These are phyloP conservation scores for Candida albicans DNA, from an alignment of 1,139 yeast species.

Conservation along the genomic window DNA sequence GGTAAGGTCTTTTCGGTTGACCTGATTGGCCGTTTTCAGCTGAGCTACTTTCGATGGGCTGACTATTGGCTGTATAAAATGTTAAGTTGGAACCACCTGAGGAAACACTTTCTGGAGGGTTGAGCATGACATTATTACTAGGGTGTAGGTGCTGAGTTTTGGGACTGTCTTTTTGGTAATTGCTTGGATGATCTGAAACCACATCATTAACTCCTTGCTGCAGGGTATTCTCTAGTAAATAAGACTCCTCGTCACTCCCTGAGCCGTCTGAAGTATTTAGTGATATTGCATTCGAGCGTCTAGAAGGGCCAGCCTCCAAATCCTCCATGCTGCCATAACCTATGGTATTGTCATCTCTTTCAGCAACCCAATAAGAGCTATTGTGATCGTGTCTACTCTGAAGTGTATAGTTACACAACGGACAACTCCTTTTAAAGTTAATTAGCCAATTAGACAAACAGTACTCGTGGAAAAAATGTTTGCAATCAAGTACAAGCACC, in stretches of 20 bases:
- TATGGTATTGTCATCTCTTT: constrained; percentile 15
- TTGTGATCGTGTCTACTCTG: constrained; percentile 9
- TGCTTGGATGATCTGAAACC: background rate
- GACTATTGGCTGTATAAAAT: constrained; percentile 9
- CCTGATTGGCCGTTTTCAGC: background rate
- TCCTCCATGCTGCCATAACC: constrained; percentile 24
- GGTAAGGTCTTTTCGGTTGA: constrained; percentile 8
- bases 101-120: constrained; percentile 4
- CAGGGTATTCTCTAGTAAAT: background rate
- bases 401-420: constrained; percentile 40
- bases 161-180: background rate
- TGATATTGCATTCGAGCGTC: constrained; percentile 9
- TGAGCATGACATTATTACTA: background rate
- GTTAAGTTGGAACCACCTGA: constrained; percentile 5
- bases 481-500: constrained; percentile 44
- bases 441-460: constrained; percentile 50
- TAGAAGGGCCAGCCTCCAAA: constrained; percentile 16
- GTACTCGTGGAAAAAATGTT: constrained; percentile 45
- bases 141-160: background rate
- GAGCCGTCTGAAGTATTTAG: constrained; percentile 11
- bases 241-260: constrained; percentile 3
- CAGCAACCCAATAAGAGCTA: constrained; percentile 20
- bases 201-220: background rate
- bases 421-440: constrained; percentile 46
- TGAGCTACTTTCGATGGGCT: constrained; percentile 6